Conservation (phyloP, 768 basidiomycete genomes). For the Rhodotorula diobovata region DNA sequence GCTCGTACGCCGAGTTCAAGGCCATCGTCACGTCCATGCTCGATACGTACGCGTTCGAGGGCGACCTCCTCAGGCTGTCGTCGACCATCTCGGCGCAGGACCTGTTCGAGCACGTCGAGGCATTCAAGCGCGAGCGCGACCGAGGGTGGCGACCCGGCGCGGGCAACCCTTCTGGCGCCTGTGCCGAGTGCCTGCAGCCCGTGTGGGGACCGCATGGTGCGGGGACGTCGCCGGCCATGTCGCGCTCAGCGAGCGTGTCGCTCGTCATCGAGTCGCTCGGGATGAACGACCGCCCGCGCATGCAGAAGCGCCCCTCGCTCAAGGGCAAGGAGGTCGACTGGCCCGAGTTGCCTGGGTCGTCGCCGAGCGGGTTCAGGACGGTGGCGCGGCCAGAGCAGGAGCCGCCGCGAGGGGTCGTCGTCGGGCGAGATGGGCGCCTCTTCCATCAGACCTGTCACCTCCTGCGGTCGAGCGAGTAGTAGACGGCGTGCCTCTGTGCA, state of each 20-base stretch:
- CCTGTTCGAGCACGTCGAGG: slow-evolving; percentile 67
- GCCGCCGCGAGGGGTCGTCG: slow-evolving; percentile 23
- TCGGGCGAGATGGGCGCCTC: slow-evolving; percentile 30
- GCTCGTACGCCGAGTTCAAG: slow-evolving; percentile 77
- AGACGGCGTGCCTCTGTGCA: too few relatives aligned
- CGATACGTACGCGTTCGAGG: slow-evolving; percentile 86
- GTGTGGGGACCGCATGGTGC: slow-evolving; percentile 33
- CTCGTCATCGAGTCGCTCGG: slow-evolving; percentile 36
- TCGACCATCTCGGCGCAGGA: slow-evolving; percentile 76
- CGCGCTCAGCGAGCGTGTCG: slow-evolving; percentile 25
- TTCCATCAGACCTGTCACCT: slow-evolving; percentile 29
- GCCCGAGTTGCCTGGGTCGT: slow-evolving; percentile 1
- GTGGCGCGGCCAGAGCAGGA: neutral
- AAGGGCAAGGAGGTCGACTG: slow-evolving; percentile 42
- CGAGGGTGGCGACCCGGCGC: slow-evolving; percentile 46
- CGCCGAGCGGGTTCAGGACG: neutral
- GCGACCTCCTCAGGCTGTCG: slow-evolving; percentile 79
- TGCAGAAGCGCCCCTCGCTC: slow-evolving; percentile 36
- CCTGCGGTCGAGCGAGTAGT: neutral
- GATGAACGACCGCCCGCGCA: slow-evolving; percentile 24
- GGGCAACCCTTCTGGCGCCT: slow-evolving; percentile 6
- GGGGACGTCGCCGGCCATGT: slow-evolving; percentile 29
- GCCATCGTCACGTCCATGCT: slow-evolving; percentile 90
- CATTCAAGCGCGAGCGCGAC: slow-evolving; percentile 48
- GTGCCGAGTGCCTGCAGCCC: slow-evolving; percentile 39